Base-by-base conservation (phyloP, 805 yeast genomes). In the Pichia scutulata region DNA sequence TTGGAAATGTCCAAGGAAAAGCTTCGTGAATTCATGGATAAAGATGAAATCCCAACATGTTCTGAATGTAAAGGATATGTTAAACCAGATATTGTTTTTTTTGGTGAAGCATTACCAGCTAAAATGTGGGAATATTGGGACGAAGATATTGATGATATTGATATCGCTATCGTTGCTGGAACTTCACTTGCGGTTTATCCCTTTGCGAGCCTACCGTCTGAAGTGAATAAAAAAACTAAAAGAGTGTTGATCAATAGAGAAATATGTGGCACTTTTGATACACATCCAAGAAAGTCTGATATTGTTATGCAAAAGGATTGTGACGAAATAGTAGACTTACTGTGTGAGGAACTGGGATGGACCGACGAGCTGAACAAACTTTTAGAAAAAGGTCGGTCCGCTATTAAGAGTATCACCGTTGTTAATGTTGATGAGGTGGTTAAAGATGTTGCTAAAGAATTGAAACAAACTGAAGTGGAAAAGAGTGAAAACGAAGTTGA, bases 1-100 rank as follows among this genome's bases (percentile, higher is more conserved):
- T 63, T 65, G 26, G 81, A 70, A 48, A 83, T 81, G 78, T 64
- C 76, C 0, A 64, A 70, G 8, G 76, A 71, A 7, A 64, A 64
- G 7, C 70, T 84, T 55, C 74, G 73, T 53, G 54, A 65, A 36
- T 60, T 61, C 18, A 61, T 64, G 63, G 52, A 58, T 28, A 63
- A 57, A 1, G 69, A 68, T 2, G 48, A 55, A 23, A 72, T 79
- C 21, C 83, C 84, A 0, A 65, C 62, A 10, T 92, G 97, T 68
- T 55, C 60, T 16, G 60, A 70, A 18, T 92, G 98, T 60, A 63
- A 70, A 4, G 95, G 96, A 0, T 75, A 80, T 28, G 87, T 93
- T 25, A 92, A 92, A 62, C 99, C 98, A 0, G 92, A 87, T 60
- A 93, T 92, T 57, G 96, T 89, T 1, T 92, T 92, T 60, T 93